Percentiles rank a stretch among this genome's conserved stretches.
Conservation (phyloP, 2,329 filamentous ascomycete species). For the Fusarium falciforme region DNA sequence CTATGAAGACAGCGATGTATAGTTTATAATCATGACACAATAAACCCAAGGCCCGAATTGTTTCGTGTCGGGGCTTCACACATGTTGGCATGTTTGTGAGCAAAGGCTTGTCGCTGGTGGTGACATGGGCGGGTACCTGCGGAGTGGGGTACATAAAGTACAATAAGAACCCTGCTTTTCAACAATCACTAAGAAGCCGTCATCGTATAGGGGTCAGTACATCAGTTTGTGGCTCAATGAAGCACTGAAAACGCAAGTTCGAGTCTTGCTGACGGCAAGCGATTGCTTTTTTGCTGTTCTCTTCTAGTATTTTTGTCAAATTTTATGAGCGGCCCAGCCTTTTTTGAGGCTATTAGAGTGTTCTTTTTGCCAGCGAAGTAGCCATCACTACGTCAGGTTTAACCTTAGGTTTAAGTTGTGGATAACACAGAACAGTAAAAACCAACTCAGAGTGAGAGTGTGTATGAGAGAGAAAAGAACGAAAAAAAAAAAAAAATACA, state of each 20-base stretch:
- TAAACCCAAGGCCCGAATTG: neutral
- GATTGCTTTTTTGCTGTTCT: constrained; percentile 11
- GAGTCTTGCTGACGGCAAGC: constrained; percentile 38
- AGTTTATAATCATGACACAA: neutral
- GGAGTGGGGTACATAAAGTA: neutral
- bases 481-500: neutral
- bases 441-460: no score
- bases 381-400: neutral
- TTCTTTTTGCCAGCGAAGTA: neutral
- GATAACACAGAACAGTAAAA: neutral
- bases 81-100: neutral
- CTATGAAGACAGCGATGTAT: neutral
- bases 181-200: constrained; percentile 18
- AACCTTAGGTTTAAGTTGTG: neutral
- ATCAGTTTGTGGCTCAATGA: constrained; percentile 36
- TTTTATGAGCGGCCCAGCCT: neutral
- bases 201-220: constrained; percentile 41
- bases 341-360: neutral
- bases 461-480: no score
- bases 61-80: neutral
- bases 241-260: constrained; percentile 41
- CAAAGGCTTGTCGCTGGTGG: neutral
- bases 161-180: accelerated
- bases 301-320: neutral
- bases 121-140: neutral